Evolutionary conservation across 306 rosid species (phyloP), one percentile per base, ranked within the genome.

Genomic region (Arachis hypogaea): DNA sequence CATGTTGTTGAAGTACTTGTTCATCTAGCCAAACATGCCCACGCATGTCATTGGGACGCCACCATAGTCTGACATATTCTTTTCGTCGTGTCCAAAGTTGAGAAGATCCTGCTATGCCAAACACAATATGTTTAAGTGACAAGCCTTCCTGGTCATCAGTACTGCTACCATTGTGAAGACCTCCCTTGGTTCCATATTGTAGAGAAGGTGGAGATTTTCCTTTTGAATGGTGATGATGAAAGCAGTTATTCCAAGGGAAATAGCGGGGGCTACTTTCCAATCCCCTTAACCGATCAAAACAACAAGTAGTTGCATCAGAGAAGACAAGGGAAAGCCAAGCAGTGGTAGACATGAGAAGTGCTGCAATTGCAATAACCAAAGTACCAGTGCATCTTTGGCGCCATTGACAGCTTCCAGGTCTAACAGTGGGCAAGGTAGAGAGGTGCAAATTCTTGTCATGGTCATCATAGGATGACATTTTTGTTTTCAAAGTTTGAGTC

Each of bases 11-110:
- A 33, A 72, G 81, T 43, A 87, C 83, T 52, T 77, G 79, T 72
- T 90, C 96, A 30, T 90, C 96, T 61, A 90, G 65, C 96, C 96
- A 90, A 64, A 88, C 88, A 79, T 90, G 89, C 12, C 93, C 93
- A 4, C 88, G 89, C 93, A 90, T 88, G 42, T 82, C 85, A 59
- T 60, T 59, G n/a, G 88, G 87, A 12, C 87, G 91, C 96, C 96
- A 90, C 96, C 93, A 90, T 4, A 90, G 80, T 72, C 82, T 83
- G 22, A 90, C 65, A 64, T 82, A 90, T 64, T 90, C 96, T 77
- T 84, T 90, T 62, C 91, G 85, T 28, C 75, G 83, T 80, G 62
- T 80, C 96, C 93, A 88, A 18, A 90, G 87, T 51, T 82, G 88
- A 45, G 93, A 85, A 33, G 96, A 90, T 46, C 93, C 96, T 43